Base-by-base conservation (phyloP, 805 yeast genomes). In the Kregervanrija pseudodelftensis region DNA sequence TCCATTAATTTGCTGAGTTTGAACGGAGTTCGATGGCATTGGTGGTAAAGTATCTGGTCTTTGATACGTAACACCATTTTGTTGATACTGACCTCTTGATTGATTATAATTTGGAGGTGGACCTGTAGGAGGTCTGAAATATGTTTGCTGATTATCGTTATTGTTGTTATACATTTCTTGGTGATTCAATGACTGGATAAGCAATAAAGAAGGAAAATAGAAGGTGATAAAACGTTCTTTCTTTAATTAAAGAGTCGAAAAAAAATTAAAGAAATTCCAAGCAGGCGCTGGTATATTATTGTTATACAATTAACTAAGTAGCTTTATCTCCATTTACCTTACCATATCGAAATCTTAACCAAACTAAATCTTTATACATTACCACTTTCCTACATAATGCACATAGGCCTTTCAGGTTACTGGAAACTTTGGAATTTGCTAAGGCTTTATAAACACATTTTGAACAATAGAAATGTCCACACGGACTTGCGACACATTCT, bases 391-490 rank as follows among this genome's bases (percentile, higher is more conserved):
- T 57, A 39, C 69, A 65, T 32, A 65, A 48, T 1, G 67, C 61
- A 49, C 69, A 65, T 13, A 53, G 45, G 1, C 69, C 69, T 8
- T 54, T 42, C 11, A 55, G 49, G 2, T 53, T 41, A 14, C 49
- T 53, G 4, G 55, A 49, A 13, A 52, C 57, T 46, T 52, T 71
- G 34, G 77, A 77, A 53, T 66, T 68, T 11, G 75, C 72, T 32
- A 74, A 70, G 58, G 72, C 73, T 48, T 67, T 63, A 48, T 73
- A 77, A 4, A 74, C 63, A 55, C 83, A 79, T 28, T 70, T 71
- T 5, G 70, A 64, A 52, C 84, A 79, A 52, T 71, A 77, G 2
- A 74, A 61, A 56, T 79, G 84, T 0, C 84, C 84, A 59, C 84
- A 79, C 0, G 75, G 73, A 3, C 77, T 66, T 13, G 72, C 72